A percentile compares a stretch with the other conserved stretches of the same genome.
phyloP scores from a whole-genome alignment of 345 rosid species.

The rapeseed (Brassica napus) region DNA sequence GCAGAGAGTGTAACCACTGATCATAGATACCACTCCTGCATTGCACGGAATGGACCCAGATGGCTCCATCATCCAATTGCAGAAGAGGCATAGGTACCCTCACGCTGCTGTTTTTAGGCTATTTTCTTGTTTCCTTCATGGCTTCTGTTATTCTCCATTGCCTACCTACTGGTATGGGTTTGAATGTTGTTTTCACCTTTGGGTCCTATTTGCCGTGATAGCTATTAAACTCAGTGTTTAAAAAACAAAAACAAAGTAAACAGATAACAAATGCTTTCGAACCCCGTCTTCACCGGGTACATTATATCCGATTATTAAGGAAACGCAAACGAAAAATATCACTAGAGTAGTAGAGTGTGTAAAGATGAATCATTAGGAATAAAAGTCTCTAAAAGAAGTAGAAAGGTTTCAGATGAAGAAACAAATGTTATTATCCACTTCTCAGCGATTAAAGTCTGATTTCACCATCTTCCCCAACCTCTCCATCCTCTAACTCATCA shows the following conservation, averaged over 20 bases:
- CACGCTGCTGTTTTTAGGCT: no score
- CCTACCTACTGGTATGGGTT: no score
- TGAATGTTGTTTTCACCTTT: neutral
- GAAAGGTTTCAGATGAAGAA: neutral
- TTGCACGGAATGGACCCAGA: neutral
- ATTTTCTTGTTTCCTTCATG: no score
- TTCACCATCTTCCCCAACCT: slow-evolving; percentile 92
- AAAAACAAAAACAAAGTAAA: neutral
- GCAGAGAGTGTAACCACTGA: neutral
- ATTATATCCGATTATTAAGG: neutral
- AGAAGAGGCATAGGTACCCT: neutral
- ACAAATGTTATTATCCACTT: slow-evolving; percentile 14
- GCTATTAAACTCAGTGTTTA: neutral
- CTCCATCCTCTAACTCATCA: slow-evolving; percentile 96
- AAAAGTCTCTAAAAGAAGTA: neutral
- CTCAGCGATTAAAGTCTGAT: slow-evolving; percentile 45
- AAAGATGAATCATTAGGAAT: neutral
- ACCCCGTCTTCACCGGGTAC: neutral
- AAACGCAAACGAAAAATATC: neutral
- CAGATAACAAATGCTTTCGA: neutral
- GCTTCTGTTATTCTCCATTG: no score
- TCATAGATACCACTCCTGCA: neutral
- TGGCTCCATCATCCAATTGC: neutral
- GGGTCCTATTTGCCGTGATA: neutral
- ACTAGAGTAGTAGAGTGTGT: neutral